Conservation (phyloP, 2,329 filamentous ascomycete genomes). For the Chaetothyriales sp. region DNA sequence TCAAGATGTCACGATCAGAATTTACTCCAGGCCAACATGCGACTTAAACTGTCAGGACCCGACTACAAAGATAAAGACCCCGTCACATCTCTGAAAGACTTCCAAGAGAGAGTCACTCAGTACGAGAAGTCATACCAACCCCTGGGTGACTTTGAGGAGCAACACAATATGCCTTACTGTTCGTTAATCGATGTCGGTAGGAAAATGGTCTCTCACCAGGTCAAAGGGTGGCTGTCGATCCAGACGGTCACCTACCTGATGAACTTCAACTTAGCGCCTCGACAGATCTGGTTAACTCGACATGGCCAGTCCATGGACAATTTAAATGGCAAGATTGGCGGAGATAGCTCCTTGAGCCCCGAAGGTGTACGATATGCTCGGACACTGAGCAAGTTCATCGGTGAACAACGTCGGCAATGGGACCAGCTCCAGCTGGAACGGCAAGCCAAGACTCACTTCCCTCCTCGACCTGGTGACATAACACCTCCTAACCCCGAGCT, state of each 20-base stretch:
- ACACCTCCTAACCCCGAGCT: conserved; percentile 89
- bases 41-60: conserved; percentile 83
- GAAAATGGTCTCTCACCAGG: conserved; percentile 79
- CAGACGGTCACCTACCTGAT: conserved; percentile 89
- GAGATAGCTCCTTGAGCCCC: conserved; percentile 69
- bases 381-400: conserved; percentile 71
- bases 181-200: conserved; percentile 96
- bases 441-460: conserved; percentile 61
- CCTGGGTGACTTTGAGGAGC: conserved; percentile 79
- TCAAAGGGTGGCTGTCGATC: conserved; percentile 80
- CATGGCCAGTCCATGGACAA: conserved; percentile 90
- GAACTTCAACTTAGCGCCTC: conserved; percentile 88
- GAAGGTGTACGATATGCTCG: conserved; percentile 66
- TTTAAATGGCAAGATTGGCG: conserved; percentile 71
- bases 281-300: conserved; percentile 95
- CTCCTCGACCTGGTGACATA: conserved; percentile 77
- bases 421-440: conserved; percentile 67
- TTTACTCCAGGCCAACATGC: conserved; percentile 90
- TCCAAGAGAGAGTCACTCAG: conserved; percentile 78
- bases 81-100: conserved; percentile 66
- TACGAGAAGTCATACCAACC: conserved; percentile 93
- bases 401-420: conserved; percentile 65
- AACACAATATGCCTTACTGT: conserved; percentile 82
- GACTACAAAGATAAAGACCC: conserved; percentile 95
- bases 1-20: conserved; percentile 76